Percentiles rank a stretch among this genome's conserved stretches.
phyloP scores from a whole-genome alignment of 345 rosid species.

The Physaria fendleri region DNA sequence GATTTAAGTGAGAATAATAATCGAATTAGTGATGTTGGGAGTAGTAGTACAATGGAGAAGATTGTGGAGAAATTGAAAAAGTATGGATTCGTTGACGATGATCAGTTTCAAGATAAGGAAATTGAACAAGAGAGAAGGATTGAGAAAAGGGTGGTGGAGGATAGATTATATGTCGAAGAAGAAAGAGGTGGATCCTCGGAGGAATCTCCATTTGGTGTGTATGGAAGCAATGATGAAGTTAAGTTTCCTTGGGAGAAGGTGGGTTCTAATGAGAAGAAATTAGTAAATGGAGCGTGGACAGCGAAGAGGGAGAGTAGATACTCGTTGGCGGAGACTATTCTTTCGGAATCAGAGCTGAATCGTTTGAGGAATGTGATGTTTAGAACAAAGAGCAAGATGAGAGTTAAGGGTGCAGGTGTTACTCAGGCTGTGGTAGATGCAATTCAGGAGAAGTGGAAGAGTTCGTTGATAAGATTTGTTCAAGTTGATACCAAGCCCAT shows the following conservation, averaged over 20 bases:
- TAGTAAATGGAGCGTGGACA: slow-evolving; percentile 37
- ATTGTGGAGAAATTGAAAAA: slow-evolving; percentile 78
- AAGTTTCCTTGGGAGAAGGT: slow-evolving; percentile 84
- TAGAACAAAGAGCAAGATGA: slow-evolving; percentile 52
- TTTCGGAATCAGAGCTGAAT: slow-evolving; percentile 65
- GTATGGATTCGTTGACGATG: slow-evolving; percentile 54
- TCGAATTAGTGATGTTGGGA: slow-evolving; percentile 20
- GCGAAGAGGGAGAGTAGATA: slow-evolving; percentile 54
- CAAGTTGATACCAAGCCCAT: no score
- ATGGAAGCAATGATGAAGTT: slow-evolving; percentile 45
- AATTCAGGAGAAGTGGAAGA: slow-evolving; percentile 73
- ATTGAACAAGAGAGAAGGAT: slow-evolving; percentile 37
- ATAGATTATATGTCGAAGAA: slow-evolving; percentile 53
- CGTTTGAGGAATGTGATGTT: slow-evolving; percentile 75
- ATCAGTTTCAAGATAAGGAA: slow-evolving; percentile 27
- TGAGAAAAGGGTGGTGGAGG: slow-evolving; percentile 64
- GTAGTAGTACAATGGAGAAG: slow-evolving; percentile 66
- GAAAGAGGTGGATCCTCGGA: slow-evolving; percentile 60
- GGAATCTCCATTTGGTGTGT: slow-evolving; percentile 42
- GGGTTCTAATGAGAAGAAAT: slow-evolving; percentile 26
- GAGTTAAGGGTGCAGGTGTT: slow-evolving; percentile 61
- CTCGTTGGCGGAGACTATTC: slow-evolving; percentile 62
- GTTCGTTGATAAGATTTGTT: no score
- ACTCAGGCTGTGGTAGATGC: slow-evolving; percentile 64
- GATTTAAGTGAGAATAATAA: slow-evolving; percentile 24